These are phyloP conservation scores for Arabis alpina DNA, from an alignment of 345 rosid genomes.

Conservation along the genomic window DNA sequence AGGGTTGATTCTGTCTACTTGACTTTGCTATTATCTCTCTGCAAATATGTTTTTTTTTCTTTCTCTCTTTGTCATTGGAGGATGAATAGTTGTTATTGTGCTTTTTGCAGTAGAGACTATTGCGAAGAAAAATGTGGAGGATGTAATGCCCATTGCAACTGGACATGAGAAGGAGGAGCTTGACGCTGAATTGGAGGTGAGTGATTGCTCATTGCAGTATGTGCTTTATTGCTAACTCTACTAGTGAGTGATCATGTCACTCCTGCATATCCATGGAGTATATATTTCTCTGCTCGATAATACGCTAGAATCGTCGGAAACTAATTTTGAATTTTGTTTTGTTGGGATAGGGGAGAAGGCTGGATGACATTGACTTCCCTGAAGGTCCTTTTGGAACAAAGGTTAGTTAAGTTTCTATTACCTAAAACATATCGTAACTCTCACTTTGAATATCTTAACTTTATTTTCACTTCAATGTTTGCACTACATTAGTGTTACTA, in stretches of 20 bases:
- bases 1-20: not conserved
- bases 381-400: constrained; percentile 92
- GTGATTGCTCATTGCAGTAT: constrained; percentile 39
- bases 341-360: constrained; percentile 61
- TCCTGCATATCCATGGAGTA: not conserved
- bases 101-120: constrained; percentile 48
- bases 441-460: constrained; percentile 3
- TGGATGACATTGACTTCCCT: constrained; percentile 74
- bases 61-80: not conserved
- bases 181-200: constrained; percentile 74
- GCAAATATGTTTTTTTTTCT: not conserved
- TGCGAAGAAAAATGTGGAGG: constrained; percentile 69
- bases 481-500: not conserved
- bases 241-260: not conserved
- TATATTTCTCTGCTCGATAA: not conserved
- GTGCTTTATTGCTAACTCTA: not conserved
- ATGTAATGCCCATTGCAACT: constrained; percentile 84
- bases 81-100: not conserved
- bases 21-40: not conserved
- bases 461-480: not conserved
- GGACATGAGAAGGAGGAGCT: constrained; percentile 96
- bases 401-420: constrained; percentile 50
- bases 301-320: not conserved
- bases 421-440: not conserved
- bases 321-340: not conserved